Evolutionary conservation across 1,139 yeast species (phyloP).

Genomic region (Zhuliangozyma parablackwelliae): DNA sequence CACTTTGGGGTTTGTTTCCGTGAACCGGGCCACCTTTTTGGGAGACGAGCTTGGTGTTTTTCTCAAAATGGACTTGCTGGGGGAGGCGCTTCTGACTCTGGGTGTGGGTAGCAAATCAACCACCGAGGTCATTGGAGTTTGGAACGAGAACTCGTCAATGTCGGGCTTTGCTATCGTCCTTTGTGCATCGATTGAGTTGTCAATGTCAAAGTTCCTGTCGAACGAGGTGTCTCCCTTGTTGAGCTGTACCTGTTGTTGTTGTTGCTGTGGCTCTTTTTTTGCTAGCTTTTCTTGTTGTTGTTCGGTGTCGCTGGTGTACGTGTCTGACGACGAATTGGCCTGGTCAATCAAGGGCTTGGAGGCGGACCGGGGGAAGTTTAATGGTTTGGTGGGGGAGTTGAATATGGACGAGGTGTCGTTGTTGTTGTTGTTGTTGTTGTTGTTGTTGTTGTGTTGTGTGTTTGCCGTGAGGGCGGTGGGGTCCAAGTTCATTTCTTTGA

Average conservation of each 20-base stretch:
- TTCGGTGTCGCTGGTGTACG: conserved; percentile 33
- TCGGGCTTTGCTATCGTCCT: conserved; percentile 14
- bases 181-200: conserved; percentile 14
- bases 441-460: neutral
- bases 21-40: conserved; percentile 38
- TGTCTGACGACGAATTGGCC: conserved; percentile 41
- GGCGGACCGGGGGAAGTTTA: conserved; percentile 21
- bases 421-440: too few species aligned
- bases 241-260: neutral
- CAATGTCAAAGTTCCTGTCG: conserved; percentile 26
- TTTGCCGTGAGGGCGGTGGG: conserved; percentile 3
- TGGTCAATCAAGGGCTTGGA: conserved; percentile 5
- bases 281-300: conserved; percentile 2
- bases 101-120: conserved; percentile 10
- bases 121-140: conserved; percentile 25
- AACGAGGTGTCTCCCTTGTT: conserved; percentile 13
- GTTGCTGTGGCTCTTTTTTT: neutral
- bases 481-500: conserved; percentile 22
- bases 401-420: conserved; percentile 7
- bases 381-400: conserved; percentile 36
- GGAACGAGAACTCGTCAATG: conserved; percentile 28
- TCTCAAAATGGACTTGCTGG: conserved; percentile 41
- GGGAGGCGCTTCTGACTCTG: conserved; percentile 16
- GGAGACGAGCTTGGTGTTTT: conserved; percentile 30
- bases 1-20: conserved; percentile 28